Percentiles rank a stretch among this genome's conserved stretches.
phyloP scores from a whole-genome alignment of 306 rosid genomes.

The Citrullus amarus region DNA sequence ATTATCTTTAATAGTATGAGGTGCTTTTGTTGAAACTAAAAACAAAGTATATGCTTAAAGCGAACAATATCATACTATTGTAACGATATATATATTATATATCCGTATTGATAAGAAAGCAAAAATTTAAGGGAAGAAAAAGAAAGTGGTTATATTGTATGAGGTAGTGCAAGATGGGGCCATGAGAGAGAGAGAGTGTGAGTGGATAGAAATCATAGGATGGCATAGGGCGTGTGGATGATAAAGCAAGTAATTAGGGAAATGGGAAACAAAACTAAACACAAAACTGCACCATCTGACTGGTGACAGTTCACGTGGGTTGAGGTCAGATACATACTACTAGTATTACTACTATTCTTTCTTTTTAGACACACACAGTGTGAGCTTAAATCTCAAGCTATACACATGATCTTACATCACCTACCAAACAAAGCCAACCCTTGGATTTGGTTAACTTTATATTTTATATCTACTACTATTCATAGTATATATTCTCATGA shows the following conservation, averaged over 20 bases:
- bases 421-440: background rate
- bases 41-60: no score
- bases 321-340: background rate
- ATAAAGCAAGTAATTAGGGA: background rate
- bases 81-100: no score
- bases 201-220: slow-evolving; percentile 6
- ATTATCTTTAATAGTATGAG: no score
- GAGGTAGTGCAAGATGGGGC: background rate
- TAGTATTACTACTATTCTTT: background rate
- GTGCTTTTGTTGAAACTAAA: no score
- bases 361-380: background rate
- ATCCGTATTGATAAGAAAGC: no score
- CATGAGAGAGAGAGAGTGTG: slow-evolving; percentile 1
- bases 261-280: slow-evolving; percentile 1
- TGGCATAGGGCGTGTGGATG: slow-evolving; percentile 4
- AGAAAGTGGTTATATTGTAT: background rate
- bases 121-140: background rate
- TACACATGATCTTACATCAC: background rate
- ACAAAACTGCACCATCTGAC: slow-evolving; percentile 8
- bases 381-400: background rate
- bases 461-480: no score
- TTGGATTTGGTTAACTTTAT: no score
- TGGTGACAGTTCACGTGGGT: slow-evolving; percentile 10
- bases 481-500: background rate
- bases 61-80: no score